Evolutionary conservation across 1,139 yeast genomes (phyloP).

Genomic region (Trichomonascaceae sp.): DNA sequence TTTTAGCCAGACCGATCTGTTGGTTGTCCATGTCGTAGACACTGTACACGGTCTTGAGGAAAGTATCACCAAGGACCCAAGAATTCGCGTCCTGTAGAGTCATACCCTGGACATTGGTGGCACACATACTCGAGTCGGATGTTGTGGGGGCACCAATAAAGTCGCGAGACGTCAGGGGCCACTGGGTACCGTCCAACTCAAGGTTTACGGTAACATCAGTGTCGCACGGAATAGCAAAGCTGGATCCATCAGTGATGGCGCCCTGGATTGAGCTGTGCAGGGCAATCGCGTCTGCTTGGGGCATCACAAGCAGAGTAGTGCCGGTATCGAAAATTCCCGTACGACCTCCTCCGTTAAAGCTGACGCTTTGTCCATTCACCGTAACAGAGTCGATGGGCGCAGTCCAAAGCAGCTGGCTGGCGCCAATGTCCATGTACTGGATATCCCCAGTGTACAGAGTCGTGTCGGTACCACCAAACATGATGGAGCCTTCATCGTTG

Average conservation of each 20-base stretch:
- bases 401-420: constrained; percentile 40
- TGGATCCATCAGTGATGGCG: constrained; percentile 41
- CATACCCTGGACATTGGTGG: constrained; percentile 53
- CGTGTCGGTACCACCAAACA: constrained; percentile 32
- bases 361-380: constrained; percentile 24
- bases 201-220: constrained; percentile 29
- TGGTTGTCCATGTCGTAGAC: constrained; percentile 42
- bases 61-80: constrained; percentile 48
- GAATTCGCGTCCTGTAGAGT: constrained; percentile 16
- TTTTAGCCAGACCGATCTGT: constrained; percentile 39
- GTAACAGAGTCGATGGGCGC: constrained; percentile 31
- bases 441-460: constrained; percentile 34
- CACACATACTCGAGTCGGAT: constrained; percentile 37
- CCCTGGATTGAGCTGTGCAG: constrained; percentile 39
- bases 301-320: constrained; percentile 47
- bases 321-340: constrained; percentile 52
- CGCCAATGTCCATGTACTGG: constrained; percentile 30
- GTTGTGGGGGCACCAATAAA: constrained; percentile 39
- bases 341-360: constrained; percentile 28
- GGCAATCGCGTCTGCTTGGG: constrained; percentile 40
- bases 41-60: constrained; percentile 43
- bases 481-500: constrained; percentile 31
- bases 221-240: constrained; percentile 49
- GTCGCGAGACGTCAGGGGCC: constrained; percentile 33
- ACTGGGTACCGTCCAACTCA: constrained; percentile 31